Evolutionary conservation across 345 rosid genomes (phyloP).

Genomic region (Eucalyptus virginea): DNA sequence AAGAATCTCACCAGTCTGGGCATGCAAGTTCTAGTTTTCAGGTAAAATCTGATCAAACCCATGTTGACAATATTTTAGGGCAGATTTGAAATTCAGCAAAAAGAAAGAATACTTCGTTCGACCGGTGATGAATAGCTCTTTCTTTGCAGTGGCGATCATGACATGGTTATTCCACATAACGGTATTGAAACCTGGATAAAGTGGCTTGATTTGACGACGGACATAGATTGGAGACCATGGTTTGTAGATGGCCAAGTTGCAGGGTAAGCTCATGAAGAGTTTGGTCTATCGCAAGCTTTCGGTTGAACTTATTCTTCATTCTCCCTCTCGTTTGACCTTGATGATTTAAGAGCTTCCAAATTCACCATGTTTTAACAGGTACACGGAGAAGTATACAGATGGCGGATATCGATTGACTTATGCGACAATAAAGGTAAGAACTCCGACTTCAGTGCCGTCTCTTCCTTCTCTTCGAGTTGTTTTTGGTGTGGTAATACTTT

Average conservation of each 20-base stretch:
- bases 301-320: too few relatives aligned
- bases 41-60: neutral
- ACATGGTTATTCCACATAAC: conserved; percentile 13
- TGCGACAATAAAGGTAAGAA: conserved; percentile 4
- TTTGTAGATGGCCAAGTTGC: conserved; percentile 14
- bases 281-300: neutral
- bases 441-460: too few relatives aligned
- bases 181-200: conserved; percentile 18
- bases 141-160: conserved; percentile 22
- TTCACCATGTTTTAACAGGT: neutral
- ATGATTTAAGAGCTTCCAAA: neutral
- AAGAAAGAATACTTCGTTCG: neutral
- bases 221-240: conserved; percentile 15
- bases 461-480: neutral
- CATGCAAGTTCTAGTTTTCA: conserved; percentile 7
- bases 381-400: neutral
- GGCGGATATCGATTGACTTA: conserved; percentile 5
- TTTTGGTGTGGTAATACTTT: neutral
- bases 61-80: neutral
- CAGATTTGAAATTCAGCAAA: neutral
- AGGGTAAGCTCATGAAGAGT: conserved; percentile 9
- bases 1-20: conserved; percentile 1
- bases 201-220: conserved; percentile 5
- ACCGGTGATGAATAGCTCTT: neutral
- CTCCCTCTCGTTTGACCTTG: neutral